Base-by-base conservation (phyloP, 805 yeast species). In the Scheffersomyces lignosus region DNA sequence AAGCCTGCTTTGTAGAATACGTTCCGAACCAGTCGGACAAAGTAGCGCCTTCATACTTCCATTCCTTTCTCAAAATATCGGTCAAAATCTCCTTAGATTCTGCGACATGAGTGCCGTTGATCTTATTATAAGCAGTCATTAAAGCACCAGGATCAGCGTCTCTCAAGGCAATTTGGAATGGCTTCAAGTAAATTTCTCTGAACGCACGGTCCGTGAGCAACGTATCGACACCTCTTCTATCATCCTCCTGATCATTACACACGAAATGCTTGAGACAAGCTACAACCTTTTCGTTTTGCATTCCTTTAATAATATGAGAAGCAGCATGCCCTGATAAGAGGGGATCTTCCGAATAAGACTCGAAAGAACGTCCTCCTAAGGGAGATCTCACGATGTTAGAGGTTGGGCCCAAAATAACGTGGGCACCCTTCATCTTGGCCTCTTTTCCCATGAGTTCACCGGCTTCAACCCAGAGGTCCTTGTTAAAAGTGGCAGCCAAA, bases 11-110 rank as follows among this genome's bases (percentile, higher is more conserved):
- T 25, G 61, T 59, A 12, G 80, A 66, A 53, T 74, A 78, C 7
- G 71, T 66, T 17, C 86, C 87, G 51, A 51, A 73, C 86, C 86
- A 80, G 57, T 80, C 87, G 18, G 81, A 73, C 79, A 81, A 77
- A 24, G 71, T 53, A 26, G 72, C 54, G 29, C 86, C 86, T 5
- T 73, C 62, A 60, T 68, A 80, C 4, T 64, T 61, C 83, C 83
- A 80, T 52, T 80, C 84, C 2, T 64, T 51, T 37, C 81, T 62
- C 41, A 80, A 58, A 25, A 78, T 57, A 20, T 73, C 71, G 9
- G 67, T 56, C 28, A 80, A 47, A 29, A 78, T 51, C 27, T 52
- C 47, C 38, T 62, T 60, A 31, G 67, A 59, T 47, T 80, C 75
- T 16, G 79, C 69, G 31, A 60, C 79, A 52, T 80, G 85, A 9